Evolutionary conservation across 371 early-diverging fungal genomes (phyloP).

Genomic region (Mortierella sp.): DNA sequence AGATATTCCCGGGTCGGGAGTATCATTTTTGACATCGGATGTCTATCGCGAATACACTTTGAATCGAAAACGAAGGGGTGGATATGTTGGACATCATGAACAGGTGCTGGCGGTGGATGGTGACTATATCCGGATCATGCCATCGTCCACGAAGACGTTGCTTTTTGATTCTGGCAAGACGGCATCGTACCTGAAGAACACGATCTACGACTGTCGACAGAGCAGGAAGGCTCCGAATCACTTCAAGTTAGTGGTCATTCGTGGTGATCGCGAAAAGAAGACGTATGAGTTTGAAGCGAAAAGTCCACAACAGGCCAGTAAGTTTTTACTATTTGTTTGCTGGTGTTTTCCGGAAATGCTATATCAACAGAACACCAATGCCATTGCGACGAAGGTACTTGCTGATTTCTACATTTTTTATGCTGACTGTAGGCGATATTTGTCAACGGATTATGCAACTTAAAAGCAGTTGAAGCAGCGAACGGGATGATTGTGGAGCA

Average conservation of each 20-base stretch:
- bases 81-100: constrained; percentile 87
- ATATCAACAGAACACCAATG: no score
- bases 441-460: constrained; percentile 53
- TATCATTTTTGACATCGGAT: constrained; percentile 39
- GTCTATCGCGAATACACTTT: constrained; percentile 69
- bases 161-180: constrained; percentile 85
- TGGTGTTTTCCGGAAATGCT: no score
- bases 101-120: constrained; percentile 94
- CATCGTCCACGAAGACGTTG: constrained; percentile 82
- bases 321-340: constrained; percentile 41
- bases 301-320: constrained; percentile 75
- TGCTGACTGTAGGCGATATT: constrained; percentile 20
- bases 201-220: constrained; percentile 82
- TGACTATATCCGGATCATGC: constrained; percentile 91
- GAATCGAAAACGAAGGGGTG: constrained; percentile 75
- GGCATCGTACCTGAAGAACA: constrained; percentile 82
- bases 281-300: constrained; percentile 86
- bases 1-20: constrained; percentile 49
- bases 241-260: constrained; percentile 79
- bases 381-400: no score
- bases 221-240: constrained; percentile 78
- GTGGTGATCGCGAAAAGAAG: constrained; percentile 72
- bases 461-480: constrained; percentile 22
- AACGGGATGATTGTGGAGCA: no score
- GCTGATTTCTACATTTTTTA: not conserved